Evolutionary conservation across 441 rosid species (phyloP).

Genomic region (Gossypium schwendimanii): DNA sequence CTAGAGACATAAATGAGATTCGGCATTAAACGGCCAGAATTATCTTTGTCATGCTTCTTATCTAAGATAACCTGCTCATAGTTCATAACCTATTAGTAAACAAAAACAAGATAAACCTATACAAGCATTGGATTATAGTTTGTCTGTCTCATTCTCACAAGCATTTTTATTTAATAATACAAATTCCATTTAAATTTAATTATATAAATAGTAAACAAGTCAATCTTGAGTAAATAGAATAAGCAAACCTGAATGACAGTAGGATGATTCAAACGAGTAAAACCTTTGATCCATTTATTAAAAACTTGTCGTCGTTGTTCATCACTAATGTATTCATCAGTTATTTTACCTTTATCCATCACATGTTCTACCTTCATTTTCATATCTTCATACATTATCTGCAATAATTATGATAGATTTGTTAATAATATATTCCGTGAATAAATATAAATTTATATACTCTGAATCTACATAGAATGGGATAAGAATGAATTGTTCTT

Average conservation of each 20-base stretch:
- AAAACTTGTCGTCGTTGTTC: conserved; percentile 25
- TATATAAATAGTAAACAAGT: no score
- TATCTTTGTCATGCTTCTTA: conserved; percentile 31
- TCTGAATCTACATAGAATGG: no score
- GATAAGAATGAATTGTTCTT: no score
- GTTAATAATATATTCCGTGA: not conserved
- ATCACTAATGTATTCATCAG: conserved; percentile 19
- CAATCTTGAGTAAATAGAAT: not conserved
- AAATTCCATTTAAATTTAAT: no score
- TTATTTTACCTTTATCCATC: conserved; percentile 41
- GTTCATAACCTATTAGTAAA: not conserved
- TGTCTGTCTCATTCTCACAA: no score
- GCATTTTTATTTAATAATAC: no score
- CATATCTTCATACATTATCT: conserved; percentile 56
- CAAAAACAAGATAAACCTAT: no score
- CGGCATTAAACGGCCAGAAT: conserved; percentile 32
- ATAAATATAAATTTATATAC: no score
- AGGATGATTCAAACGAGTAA: conserved; percentile 56
- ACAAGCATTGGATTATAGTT: no score
- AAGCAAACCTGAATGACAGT: conserved; percentile 44
- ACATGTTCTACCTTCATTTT: conserved; percentile 44
- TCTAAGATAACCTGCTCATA: conserved; percentile 35
- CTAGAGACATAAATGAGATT: conserved; percentile 46
- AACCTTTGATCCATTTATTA: conserved; percentile 35
- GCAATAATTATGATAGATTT: not conserved